These are phyloP conservation scores for Hortiboletus rubellus DNA, from an alignment of 1,284 basidiomycete species.

Conservation along the genomic window DNA sequence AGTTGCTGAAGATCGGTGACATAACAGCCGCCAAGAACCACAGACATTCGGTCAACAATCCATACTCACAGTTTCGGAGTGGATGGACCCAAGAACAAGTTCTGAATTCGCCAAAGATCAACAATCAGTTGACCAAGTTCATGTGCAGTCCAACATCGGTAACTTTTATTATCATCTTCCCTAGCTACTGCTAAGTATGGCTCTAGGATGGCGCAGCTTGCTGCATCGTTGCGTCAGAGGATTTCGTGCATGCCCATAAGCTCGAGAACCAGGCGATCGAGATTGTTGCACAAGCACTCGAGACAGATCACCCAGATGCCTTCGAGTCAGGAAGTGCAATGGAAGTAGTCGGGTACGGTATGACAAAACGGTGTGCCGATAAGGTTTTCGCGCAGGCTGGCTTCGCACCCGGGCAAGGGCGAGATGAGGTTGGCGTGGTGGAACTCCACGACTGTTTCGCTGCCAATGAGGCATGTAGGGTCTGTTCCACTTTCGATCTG, in stretches of 20 bases:
- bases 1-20: neutral
- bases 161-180: slow-evolving; percentile 10
- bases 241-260: slow-evolving; percentile 73
- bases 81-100: slow-evolving; percentile 76
- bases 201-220: slow-evolving; percentile 71
- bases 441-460: slow-evolving; percentile 88
- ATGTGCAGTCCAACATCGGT: slow-evolving; percentile 89
- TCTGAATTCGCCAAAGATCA: slow-evolving; percentile 64
- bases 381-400: slow-evolving; percentile 74
- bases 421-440: slow-evolving; percentile 79
- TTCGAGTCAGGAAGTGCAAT: slow-evolving; percentile 71
- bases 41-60: slow-evolving; percentile 78
- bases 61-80: slow-evolving; percentile 83
- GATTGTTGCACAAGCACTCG: slow-evolving; percentile 63
- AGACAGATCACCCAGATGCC: slow-evolving; percentile 62
- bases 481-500: neutral
- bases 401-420: slow-evolving; percentile 58
- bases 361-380: slow-evolving; percentile 73
- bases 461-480: slow-evolving; percentile 60
- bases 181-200: slow-evolving; percentile 1
- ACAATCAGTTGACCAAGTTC: slow-evolving; percentile 74
- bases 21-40: slow-evolving; percentile 80
- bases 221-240: slow-evolving; percentile 76
- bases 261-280: slow-evolving; percentile 89
- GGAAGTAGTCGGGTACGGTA: slow-evolving; percentile 72